Evolutionary conservation across 345 rosid genomes (phyloP), one percentile per base, ranked within the genome.

Genomic region (Clarkia xantiana): DNA sequence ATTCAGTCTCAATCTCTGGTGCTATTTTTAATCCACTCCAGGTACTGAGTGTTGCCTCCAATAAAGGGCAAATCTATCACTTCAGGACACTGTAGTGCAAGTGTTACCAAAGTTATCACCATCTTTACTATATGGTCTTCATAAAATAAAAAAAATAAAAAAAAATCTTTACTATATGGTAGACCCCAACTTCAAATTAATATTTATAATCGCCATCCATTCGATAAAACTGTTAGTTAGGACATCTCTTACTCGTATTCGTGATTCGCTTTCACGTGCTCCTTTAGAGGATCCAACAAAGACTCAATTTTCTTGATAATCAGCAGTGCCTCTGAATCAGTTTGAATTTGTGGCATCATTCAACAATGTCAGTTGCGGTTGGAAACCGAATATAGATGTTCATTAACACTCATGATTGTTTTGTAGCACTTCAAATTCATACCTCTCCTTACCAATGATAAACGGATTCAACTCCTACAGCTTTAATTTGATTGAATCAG

Each of bases 401-500:
- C n/a, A n/a, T n/a, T 2, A 22, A 22, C 5, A 22, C 25, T 22
- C 25, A 13, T 7, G 19, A 51, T 18, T 11, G 16, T 11, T 0
- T 5, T 44, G 3, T 10, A 47, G 6, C 17, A 47, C 17, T 47
- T 14, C 50, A 3, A 13, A 41, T 45, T 15, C 64, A 22, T 71
- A 91, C 98, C 94, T 86, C 81, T 52, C 87, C 94, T 49, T 86
- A 74, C 96, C 98, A 91, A 52, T 67, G 67, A 52, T 91, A 90
- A 18, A 90, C 86, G 0, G 97, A 90, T 71, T 79, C 86, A 53
- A 90, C 20, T 23, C 97, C 97, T 86, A 78, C 67, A 72, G 10
- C 11, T 0, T 23, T n/a, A 11, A 5, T 43, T 69, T 51, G 54
- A 65, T 9, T 42, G 42, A 13, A 57, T 15, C 22, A 15, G 59